Percentiles rank a stretch among this genome's conserved stretches.
These are phyloP conservation scores for Posidonia australis DNA, from an alignment of 106 monocot species.

Conservation along the genomic window DNA sequence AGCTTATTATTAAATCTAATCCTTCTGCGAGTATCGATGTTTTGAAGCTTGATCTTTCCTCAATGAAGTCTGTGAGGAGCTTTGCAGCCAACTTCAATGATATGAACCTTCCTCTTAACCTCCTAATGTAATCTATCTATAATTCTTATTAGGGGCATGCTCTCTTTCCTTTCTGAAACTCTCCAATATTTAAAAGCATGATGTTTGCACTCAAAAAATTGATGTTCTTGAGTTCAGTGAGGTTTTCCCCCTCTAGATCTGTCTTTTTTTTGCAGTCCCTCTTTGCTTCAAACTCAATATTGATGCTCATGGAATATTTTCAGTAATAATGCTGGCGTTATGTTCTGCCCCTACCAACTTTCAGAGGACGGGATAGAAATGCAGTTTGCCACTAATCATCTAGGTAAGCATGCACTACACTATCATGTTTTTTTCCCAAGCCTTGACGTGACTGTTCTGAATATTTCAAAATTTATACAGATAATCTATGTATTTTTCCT, in stretches of 20 bases:
- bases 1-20: constrained; percentile 28
- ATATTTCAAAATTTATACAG: too few species aligned
- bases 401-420: constrained; percentile 43
- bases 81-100: constrained; percentile 50
- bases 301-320: not conserved
- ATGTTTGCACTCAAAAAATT: not conserved
- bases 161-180: not conserved
- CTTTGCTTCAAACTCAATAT: too few species aligned
- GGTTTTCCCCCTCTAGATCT: too few species aligned
- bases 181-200: not conserved
- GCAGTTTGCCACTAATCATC: constrained; percentile 91
- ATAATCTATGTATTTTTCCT: too few species aligned
- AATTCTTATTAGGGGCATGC: not conserved
- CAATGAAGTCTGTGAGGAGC: constrained; percentile 55
- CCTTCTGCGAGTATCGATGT: constrained; percentile 43
- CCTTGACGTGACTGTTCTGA: not conserved
- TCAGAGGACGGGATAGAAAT: constrained; percentile 79
- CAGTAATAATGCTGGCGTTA: constrained; percentile 96
- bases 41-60: constrained; percentile 81
- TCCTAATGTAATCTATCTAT: constrained; percentile 48
- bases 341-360: constrained; percentile 60
- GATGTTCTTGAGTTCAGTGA: not conserved
- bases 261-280: too few species aligned
- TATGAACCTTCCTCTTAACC: constrained; percentile 63
- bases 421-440: not conserved